Percentiles rank a stretch among this genome's conserved stretches.
These are phyloP conservation scores for Penicillium sclerotigenum DNA, from an alignment of 2,329 filamentous ascomycete species.

Conservation along the genomic window DNA sequence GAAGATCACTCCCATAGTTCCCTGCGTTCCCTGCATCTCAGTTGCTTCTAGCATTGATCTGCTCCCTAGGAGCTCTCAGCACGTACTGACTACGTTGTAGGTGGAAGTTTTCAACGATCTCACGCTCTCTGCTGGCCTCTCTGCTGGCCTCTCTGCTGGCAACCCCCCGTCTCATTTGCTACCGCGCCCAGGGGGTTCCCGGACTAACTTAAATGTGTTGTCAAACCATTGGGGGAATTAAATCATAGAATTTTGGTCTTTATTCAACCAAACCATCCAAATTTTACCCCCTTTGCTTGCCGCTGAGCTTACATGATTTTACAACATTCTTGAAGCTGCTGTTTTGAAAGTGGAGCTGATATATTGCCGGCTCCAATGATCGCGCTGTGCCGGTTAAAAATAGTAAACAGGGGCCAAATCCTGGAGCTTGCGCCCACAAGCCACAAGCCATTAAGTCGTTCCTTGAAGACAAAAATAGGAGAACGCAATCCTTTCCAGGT, in stretches of 20 bases:
- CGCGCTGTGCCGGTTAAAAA: constrained; percentile 1
- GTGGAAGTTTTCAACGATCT: not conserved
- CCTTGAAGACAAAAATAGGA: not conserved
- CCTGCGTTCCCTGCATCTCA: not conserved
- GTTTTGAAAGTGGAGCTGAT: constrained; percentile 3
- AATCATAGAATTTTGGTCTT: not conserved
- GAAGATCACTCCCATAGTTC: constrained; percentile 12
- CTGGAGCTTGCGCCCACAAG: not conserved
- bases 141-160: not conserved
- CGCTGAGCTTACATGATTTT: constrained; percentile 1
- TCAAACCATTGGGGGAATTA: not conserved
- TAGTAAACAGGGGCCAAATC: constrained; percentile 2
- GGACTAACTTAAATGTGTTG: not conserved
- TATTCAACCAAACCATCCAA: not conserved
- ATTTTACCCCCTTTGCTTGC: not conserved
- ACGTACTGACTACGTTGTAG: not conserved
- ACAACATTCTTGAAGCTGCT: constrained; percentile 4
- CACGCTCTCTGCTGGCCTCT: not conserved
- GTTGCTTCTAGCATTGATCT: not conserved
- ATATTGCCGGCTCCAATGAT: not conserved
- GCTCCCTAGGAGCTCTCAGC: not conserved
- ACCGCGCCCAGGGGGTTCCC: not conserved
- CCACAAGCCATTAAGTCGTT: not conserved
- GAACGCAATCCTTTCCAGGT: not conserved
- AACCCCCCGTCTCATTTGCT: not conserved